A percentile compares a stretch with the other conserved stretches of the same genome.
phyloP scores from a whole-genome alignment of 768 basidiomycete genomes.

The Boletus rufocinnamomeus region DNA sequence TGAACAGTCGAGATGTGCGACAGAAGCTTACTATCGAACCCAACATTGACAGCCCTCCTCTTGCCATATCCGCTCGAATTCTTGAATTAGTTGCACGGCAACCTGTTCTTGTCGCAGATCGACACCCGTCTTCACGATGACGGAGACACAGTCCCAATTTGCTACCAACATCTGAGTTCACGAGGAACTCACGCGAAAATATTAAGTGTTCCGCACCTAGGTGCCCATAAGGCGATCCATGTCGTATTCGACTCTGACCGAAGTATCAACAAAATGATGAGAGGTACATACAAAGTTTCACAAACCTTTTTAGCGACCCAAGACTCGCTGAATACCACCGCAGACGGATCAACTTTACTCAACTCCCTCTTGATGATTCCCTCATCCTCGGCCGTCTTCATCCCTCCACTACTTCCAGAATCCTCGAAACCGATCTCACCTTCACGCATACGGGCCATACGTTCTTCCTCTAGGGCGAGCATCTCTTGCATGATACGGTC shows the following conservation, averaged over 20 bases:
- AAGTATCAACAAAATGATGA: slow-evolving; percentile 8
- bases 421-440: slow-evolving; percentile 61
- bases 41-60: slow-evolving; percentile 92
- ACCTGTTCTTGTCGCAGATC: slow-evolving; percentile 97
- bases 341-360: slow-evolving; percentile 94
- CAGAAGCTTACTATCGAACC: slow-evolving; percentile 77
- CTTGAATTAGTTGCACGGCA: slow-evolving; percentile 90
- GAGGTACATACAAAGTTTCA: neutral
- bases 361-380: slow-evolving; percentile 90
- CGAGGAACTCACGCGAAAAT: slow-evolving; percentile 1
- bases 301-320: slow-evolving; percentile 91
- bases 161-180: slow-evolving; percentile 40
- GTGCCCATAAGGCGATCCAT: slow-evolving; percentile 95
- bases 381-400: slow-evolving; percentile 86
- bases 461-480: slow-evolving; percentile 93
- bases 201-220: slow-evolving; percentile 53
- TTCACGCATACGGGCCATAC: slow-evolving; percentile 91
- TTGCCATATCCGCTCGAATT: slow-evolving; percentile 93
- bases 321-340: slow-evolving; percentile 92
- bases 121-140: slow-evolving; percentile 97
- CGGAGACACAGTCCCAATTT: slow-evolving; percentile 89
- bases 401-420: slow-evolving; percentile 43
- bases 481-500: slow-evolving; percentile 99
- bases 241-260: slow-evolving; percentile 76
- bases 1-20: neutral